Evolutionary conservation across 129 eudicot species (phyloP).

Genomic region (Heracleum sosnowskyi): DNA sequence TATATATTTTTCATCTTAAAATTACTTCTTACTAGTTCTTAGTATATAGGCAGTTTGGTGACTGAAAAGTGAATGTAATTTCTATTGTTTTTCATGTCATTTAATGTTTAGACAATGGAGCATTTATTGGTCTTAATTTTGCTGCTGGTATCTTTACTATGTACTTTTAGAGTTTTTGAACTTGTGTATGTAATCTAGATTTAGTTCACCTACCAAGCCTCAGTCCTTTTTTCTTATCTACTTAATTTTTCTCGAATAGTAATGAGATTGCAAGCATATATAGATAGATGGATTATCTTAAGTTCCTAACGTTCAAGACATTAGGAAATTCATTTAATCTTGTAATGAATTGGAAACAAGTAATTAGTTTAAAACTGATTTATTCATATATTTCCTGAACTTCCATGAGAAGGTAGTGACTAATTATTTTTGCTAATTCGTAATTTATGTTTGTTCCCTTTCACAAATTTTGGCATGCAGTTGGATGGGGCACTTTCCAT

Average conservation of each 20-base stretch:
- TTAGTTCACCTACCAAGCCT: background rate
- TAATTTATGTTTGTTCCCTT: background rate
- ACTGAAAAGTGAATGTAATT: background rate
- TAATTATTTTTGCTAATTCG: background rate
- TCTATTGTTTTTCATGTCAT: background rate
- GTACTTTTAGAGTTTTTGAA: background rate
- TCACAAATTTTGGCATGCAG: conserved; percentile 22
- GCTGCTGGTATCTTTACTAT: background rate
- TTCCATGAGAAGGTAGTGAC: background rate
- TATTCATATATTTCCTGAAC: background rate
- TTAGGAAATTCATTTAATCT: background rate
- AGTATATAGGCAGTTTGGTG: background rate
- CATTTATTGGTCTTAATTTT: background rate
- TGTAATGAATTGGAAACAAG: background rate
- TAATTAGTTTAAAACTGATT: background rate
- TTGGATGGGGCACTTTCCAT: conserved; percentile 96
- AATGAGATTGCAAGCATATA: background rate
- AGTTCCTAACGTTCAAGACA: background rate
- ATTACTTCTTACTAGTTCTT: background rate
- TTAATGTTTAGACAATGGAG: background rate
- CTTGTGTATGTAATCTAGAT: background rate
- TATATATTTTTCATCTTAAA: too few species aligned
- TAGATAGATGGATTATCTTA: background rate
- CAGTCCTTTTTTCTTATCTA: background rate
- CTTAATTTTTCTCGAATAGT: background rate